Conservation (phyloP, 768 basidiomycete species). For the Rhizopogon salebrosus region DNA sequence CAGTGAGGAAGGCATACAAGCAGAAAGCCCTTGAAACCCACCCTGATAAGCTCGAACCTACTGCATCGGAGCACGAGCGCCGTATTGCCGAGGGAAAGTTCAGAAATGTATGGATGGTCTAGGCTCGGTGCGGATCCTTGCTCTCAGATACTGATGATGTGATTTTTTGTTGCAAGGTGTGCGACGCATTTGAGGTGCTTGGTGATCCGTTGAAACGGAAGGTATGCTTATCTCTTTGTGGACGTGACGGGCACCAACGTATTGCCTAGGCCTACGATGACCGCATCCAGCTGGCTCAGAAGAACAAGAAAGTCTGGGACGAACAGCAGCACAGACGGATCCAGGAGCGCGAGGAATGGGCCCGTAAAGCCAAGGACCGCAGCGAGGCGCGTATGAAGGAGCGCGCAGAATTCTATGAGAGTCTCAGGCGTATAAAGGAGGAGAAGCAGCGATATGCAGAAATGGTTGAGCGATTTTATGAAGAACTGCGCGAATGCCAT, state of each 20-base stretch:
- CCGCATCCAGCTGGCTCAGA: conserved; percentile 27
- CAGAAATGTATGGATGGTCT: conserved; percentile 42
- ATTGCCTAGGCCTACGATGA: conserved; percentile 42
- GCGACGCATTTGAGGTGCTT: conserved; percentile 57
- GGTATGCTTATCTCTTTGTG: conserved; percentile 24
- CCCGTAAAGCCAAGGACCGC: conserved; percentile 41
- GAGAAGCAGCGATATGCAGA: conserved; percentile 34
- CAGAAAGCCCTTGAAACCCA: conserved; percentile 66
- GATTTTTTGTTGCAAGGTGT: conserved; percentile 37
- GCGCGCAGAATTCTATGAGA: conserved; percentile 31
- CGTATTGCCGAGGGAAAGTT: conserved; percentile 53
- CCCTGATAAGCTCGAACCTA: conserved; percentile 63
- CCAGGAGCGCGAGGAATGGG: conserved; percentile 53
- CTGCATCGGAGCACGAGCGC: conserved; percentile 45
- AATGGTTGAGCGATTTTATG: conserved; percentile 50
- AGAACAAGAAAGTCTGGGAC: conserved; percentile 22
- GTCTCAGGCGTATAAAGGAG: conserved; percentile 35
- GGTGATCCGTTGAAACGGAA: conserved; percentile 50
- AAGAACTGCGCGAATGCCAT: conserved; percentile 47
- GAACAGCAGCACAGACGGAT: conserved; percentile 38
- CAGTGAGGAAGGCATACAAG: conserved; percentile 66
- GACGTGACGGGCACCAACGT: background rate
- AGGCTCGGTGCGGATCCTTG: conserved; percentile 15
- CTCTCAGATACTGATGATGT: conserved; percentile 13
- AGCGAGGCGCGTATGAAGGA: conserved; percentile 46